A percentile compares a stretch with the other conserved stretches of the same genome.
These are phyloP conservation scores for Potentilla sterilis DNA, from an alignment of 306 rosid species.

Conservation along the genomic window DNA sequence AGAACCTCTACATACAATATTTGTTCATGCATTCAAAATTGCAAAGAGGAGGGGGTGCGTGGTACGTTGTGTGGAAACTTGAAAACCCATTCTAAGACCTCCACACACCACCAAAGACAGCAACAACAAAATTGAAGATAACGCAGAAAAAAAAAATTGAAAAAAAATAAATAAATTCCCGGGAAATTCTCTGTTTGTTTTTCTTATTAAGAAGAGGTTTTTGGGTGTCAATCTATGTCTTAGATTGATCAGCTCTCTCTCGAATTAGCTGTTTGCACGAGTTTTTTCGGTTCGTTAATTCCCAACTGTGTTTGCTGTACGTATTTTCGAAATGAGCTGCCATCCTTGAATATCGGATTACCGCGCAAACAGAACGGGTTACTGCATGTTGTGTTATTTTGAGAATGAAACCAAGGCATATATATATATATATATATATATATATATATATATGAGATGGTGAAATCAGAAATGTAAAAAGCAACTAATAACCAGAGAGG, in stretches of 20 bases:
- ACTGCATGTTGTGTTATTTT: not conserved
- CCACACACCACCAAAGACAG: constrained; percentile 18
- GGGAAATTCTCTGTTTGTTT: constrained; percentile 2
- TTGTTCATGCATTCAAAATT: not conserved
- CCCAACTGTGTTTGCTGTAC: constrained; percentile 31
- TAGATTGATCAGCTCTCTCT: not conserved
- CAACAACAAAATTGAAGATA: constrained; percentile 8
- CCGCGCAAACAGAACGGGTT: constrained; percentile 42
- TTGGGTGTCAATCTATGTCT: not conserved
- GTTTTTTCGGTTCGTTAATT: constrained; percentile 14
- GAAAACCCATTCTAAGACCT: constrained; percentile 5
- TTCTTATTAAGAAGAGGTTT: not conserved
- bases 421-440: too few relatives aligned
- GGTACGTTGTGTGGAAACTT: constrained; percentile 16
- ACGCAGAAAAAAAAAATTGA: not conserved
- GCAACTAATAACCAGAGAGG: not conserved
- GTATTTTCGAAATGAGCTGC: constrained; percentile 3
- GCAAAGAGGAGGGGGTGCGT: not conserved
- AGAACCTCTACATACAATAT: not conserved
- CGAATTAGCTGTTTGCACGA: constrained; percentile 20
- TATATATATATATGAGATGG: not conserved
- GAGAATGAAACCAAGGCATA: not conserved
- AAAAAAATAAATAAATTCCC: too few relatives aligned
- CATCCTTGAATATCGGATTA: constrained; percentile 53
- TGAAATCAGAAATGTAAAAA: not conserved